Conservation (phyloP, 1,139 yeast species). For the Pichia sp. region DNA sequence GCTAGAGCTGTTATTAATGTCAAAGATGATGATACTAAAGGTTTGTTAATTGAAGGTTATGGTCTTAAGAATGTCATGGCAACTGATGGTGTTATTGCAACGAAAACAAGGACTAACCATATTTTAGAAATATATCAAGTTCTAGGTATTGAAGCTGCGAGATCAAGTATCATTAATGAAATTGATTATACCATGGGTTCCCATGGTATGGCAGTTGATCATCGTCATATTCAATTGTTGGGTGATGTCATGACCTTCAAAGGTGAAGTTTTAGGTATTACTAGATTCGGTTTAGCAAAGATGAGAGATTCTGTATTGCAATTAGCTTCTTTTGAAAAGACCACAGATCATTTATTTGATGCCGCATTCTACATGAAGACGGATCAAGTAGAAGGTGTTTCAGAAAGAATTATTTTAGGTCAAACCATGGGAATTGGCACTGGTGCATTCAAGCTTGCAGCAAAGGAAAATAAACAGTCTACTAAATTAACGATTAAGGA, state of each 20-base stretch:
- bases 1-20: slow-evolving; percentile 96
- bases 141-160: slow-evolving; percentile 96
- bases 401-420: slow-evolving; percentile 95
- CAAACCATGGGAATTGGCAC: slow-evolving; percentile 98
- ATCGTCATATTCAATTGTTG: slow-evolving; percentile 93
- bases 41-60: slow-evolving; percentile 93
- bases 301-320: slow-evolving; percentile 98
- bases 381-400: slow-evolving; percentile 94
- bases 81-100: slow-evolving; percentile 92
- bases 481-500: slow-evolving; percentile 40
- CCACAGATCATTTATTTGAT: slow-evolving; percentile 96
- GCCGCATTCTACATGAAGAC: slow-evolving; percentile 97
- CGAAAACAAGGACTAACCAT: slow-evolving; percentile 85
- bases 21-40: slow-evolving; percentile 78
- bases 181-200: slow-evolving; percentile 97
- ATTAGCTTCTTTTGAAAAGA: slow-evolving; percentile 94
- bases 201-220: slow-evolving; percentile 99
- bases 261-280: slow-evolving; percentile 97
- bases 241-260: slow-evolving; percentile 99
- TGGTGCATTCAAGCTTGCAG: slow-evolving; percentile 85
- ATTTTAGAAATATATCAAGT: slow-evolving; percentile 84
- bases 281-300: slow-evolving; percentile 94
- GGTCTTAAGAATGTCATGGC: slow-evolving; percentile 96
- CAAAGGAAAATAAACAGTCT: slow-evolving; percentile 43
- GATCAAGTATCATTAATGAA: slow-evolving; percentile 87